Evolutionary conservation across 345 rosid species (phyloP), one percentile per base, ranked within the genome.

Genomic region (Psidium friedrichsthalianum): DNA sequence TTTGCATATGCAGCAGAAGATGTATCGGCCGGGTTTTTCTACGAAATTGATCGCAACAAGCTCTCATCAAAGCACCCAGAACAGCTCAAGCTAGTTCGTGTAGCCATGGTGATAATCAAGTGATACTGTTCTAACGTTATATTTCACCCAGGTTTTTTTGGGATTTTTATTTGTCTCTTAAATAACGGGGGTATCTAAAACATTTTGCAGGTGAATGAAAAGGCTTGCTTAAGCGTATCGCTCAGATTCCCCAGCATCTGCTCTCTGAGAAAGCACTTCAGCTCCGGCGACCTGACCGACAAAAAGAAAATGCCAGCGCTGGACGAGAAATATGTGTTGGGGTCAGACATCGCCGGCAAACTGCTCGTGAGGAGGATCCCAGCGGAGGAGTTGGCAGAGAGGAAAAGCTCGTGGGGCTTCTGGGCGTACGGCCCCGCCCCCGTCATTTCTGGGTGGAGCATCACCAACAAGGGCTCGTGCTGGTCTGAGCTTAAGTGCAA

Each of bases 241-340:
- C 89, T 96, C 89, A 94, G 98, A 83, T 97, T 87, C 85, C 97
- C 99, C 5, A 95, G 95, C 89, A 52, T 88, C 20, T 83, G 80
- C 85, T 93, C 98, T 55, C 91, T 97, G 56, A 84, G 88, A 22
- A 87, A 88, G 16, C 90, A 93, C 90, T 93, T 96, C 87, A 88
- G 85, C 54, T 36, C 55, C 52, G 86, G 81, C n/a, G 89, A 64
- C 82, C 82, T 85, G 83, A 64, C 86, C 64, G 91, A 88, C 55
- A 82, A 12, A 27, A 88, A 88, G 90, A 88, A 87, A 89, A 86
- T 94, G 82, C 99, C 99, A 10, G 69, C 92, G 25, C 86, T 98
- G 51, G 99, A 95, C 83, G 95, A 94, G 89, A 93, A 90, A 86
- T 95, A 86, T 74, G 89, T 87, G 76, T 81, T 96, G 87, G 89